Evolutionary conservation across 495 filamentous ascomycete genomes (phyloP), one percentile per base, ranked within the genome.

Genomic region (Aspergillus biplanus): DNA sequence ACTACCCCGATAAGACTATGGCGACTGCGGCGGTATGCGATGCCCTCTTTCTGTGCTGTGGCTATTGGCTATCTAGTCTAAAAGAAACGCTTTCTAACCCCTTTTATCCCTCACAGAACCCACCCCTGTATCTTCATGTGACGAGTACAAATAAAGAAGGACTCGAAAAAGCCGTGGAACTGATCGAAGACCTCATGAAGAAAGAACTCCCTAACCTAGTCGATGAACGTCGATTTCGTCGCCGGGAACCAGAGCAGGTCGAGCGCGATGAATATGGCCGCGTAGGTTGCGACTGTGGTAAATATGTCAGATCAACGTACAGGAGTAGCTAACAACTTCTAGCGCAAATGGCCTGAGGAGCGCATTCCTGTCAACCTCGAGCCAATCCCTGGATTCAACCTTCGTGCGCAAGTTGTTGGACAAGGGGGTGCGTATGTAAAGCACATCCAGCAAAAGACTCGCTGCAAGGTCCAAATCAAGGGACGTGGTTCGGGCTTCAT

Each of bases 301-400:
- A 44, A 44, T n/a, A 11, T 50, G 5, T 15, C 13, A 6, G 31
- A 35, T 7, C 33, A 27, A 11, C 5, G 3, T 31, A 8, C 21
- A 7, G 2, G 13, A 32, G n/a, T 55, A 57, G 61, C 67, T 78
- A 62, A 81, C 73, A 9, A 35, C 32, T 33, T 71, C 74, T 66
- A 97, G 91, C 92, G 93, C 67, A 97, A 97, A 92, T 98, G 95
- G 95, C 95, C 95, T 7, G 94, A 97, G 69, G 93, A 97, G 75
- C 90, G 89, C 61, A 96, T 99, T 62, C 87, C 92, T 8, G 91
- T 98, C 63, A 85, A 89, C 58, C 87, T 99, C 33, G 94, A 98
- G 63, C 90, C 93, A 2, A 86, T 97, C 52, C 91, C 88, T 21
- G 95, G 95, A n/a, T 99, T 99, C 78, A 99, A 99, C 65, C 82